A percentile compares a stretch with the other conserved stretches of the same genome.
These are phyloP conservation scores for Talaromyces sp. DNA, from an alignment of 2,329 filamentous ascomycete species.

Conservation along the genomic window DNA sequence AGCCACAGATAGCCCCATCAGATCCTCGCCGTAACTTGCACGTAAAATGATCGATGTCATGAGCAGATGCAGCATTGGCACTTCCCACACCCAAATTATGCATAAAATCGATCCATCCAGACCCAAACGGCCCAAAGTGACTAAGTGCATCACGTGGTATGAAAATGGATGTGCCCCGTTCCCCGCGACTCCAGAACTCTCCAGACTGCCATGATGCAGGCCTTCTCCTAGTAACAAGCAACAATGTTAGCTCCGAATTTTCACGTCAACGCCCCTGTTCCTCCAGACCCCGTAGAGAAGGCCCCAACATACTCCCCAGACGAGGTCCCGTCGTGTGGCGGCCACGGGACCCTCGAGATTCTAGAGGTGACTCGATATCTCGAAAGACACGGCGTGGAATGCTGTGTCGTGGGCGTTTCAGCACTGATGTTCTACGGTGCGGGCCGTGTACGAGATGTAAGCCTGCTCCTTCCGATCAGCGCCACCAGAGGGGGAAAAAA, in stretches of 20 bases:
- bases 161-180: constrained; percentile 7
- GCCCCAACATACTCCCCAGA: constrained; percentile 20
- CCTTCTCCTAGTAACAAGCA: constrained; percentile 5
- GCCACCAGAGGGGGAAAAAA: not conserved
- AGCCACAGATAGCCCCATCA: too few species aligned
- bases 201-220: constrained; percentile 2
- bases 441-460: constrained; percentile 29
- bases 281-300: constrained; percentile 15
- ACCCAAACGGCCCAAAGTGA: constrained; percentile 7
- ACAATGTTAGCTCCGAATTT: constrained; percentile 23
- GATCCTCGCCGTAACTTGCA: too few species aligned
- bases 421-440: constrained; percentile 33
- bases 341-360: constrained; percentile 30
- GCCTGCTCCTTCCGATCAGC: constrained; percentile 4
- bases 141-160: constrained; percentile 21
- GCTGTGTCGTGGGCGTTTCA: constrained; percentile 32
- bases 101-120: constrained; percentile 4
- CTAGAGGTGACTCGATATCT: constrained; percentile 30
- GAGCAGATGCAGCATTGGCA: too few species aligned
- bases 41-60: too few species aligned
- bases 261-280: constrained; percentile 15
- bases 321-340: constrained; percentile 24
- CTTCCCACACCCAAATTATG: not conserved
- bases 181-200: constrained; percentile 14
- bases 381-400: constrained; percentile 31